These are phyloP conservation scores for Solanum neorickii DNA, from an alignment of 257 asterid genomes.

Conservation along the genomic window DNA sequence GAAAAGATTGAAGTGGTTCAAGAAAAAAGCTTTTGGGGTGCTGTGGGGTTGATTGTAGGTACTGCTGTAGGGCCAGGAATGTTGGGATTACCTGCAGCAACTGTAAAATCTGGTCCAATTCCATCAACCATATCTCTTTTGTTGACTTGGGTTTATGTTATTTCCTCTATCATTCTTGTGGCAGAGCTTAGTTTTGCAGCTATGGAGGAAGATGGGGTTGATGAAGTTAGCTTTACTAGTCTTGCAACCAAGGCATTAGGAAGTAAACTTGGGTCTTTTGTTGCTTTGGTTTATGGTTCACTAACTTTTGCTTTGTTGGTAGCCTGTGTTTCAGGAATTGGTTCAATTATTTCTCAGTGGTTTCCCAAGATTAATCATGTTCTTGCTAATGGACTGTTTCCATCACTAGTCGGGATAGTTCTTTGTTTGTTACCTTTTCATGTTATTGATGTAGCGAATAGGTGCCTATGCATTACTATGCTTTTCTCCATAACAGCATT, in stretches of 20 bases:
- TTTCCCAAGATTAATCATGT: slow-evolving; percentile 12
- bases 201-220: slow-evolving; percentile 24
- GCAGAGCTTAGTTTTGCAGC: slow-evolving; percentile 36
- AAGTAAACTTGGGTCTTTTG: slow-evolving; percentile 15
- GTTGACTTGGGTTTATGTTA: slow-evolving; percentile 28
- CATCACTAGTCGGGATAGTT: slow-evolving; percentile 9
- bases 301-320: slow-evolving; percentile 23
- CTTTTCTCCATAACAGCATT: slow-evolving; percentile 20
- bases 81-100: slow-evolving; percentile 28
- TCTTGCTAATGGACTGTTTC: slow-evolving; percentile 20
- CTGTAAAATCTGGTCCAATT: slow-evolving; percentile 23
- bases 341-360: slow-evolving; percentile 22
- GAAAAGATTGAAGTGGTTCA: neutral
- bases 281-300: slow-evolving; percentile 27
- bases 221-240: slow-evolving; percentile 25
- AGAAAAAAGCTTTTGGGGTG: slow-evolving; percentile 28
- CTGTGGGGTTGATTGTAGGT: slow-evolving; percentile 25
- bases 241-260: slow-evolving; percentile 28
- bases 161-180: slow-evolving; percentile 23
- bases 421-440: slow-evolving; percentile 13
- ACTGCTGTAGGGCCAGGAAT: slow-evolving; percentile 33
- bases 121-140: slow-evolving; percentile 18
- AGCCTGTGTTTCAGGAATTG: slow-evolving; percentile 36
- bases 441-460: slow-evolving; percentile 17
- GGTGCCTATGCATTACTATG: slow-evolving; percentile 20